Base-by-base conservation (phyloP, 805 yeast genomes). In the Monosporozyma aerobia region DNA sequence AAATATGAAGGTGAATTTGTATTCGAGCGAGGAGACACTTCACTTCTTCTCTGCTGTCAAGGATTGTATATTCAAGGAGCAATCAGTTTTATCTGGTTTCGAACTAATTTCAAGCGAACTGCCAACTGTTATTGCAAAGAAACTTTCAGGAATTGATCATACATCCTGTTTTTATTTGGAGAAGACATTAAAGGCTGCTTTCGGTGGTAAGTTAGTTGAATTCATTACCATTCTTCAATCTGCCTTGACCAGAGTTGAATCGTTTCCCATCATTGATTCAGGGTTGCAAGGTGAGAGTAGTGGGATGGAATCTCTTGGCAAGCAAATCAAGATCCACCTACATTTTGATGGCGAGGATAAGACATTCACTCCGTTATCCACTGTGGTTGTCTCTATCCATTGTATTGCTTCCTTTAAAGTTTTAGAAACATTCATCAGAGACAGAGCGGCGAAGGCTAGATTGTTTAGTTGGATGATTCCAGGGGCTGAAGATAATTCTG, bases 71-170 rank as follows among this genome's bases (percentile, higher is more conserved):
- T 70, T 73, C 14, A 58, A 56, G 19, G 62, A 63, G 1, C 51
- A 54, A 8, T 61, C 56, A 41, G 56, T 59, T 5, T 70, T 85
- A 5, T 87, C 96, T 0, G 83, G 90, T 54, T 87, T 82, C 69
- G 96, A 89, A 63, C 70, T 90, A 35, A 74, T 82, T 5, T 76
- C 85, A 2, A 85, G 90, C 1, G 90, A 90, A 0, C 64, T 87
- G 6, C 73, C 85, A 7, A 71, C 73, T 5, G 59, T 73, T 47
- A 3, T 59, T 13, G 44, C 50, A 13, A 56, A 60, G 9, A 40
- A 52, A 19, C 19, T 56, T 10, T 10, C 9, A 5, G 2, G 8
- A 2, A 19, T 52, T 7, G 35, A 29, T 10, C 14, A 30, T 1
- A 11, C 39, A 4, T 33, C 25, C 8, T 6, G 25, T 7, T 14